Conservation (phyloP, 345 rosid species). For the Combretum micranthum region DNA sequence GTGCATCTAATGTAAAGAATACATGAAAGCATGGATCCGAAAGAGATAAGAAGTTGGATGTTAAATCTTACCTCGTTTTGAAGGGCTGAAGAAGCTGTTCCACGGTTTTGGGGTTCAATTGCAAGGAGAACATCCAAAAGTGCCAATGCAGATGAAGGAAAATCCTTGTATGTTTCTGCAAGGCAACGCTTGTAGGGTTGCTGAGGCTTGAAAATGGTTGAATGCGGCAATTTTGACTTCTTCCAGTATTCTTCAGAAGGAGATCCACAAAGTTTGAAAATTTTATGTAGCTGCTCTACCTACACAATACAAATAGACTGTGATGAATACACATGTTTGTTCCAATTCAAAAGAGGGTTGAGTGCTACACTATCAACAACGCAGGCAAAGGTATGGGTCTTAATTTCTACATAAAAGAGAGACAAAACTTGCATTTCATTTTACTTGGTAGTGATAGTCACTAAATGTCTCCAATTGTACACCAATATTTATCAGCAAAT, state of each 20-base stretch:
- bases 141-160: conserved; percentile 35
- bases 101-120: conserved; percentile 41
- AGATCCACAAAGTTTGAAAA: conserved; percentile 60
- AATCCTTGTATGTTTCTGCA: conserved; percentile 35
- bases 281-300: conserved; percentile 60
- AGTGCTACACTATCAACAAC: too few species aligned
- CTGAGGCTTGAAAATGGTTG: conserved; percentile 52
- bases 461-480: too few species aligned
- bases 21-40: not conserved
- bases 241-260: conserved; percentile 55
- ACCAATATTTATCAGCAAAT: too few species aligned
- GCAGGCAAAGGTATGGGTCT: too few species aligned
- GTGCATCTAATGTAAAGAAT: not conserved
- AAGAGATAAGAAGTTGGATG: conserved; percentile 1
- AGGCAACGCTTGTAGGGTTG: conserved; percentile 47
- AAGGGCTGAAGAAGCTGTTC: conserved; percentile 41
- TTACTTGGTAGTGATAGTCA: too few species aligned
- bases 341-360: not conserved
- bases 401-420: too few species aligned
- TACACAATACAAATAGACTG: conserved; percentile 1
- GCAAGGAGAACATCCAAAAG: conserved; percentile 41
- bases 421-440: too few species aligned
- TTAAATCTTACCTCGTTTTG: conserved; percentile 26
- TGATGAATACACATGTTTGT: not conserved
- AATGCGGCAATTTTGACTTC: conserved; percentile 47